Conservation (phyloP, 805 yeast species). For the Wickerhamiella sergipiensis region DNA sequence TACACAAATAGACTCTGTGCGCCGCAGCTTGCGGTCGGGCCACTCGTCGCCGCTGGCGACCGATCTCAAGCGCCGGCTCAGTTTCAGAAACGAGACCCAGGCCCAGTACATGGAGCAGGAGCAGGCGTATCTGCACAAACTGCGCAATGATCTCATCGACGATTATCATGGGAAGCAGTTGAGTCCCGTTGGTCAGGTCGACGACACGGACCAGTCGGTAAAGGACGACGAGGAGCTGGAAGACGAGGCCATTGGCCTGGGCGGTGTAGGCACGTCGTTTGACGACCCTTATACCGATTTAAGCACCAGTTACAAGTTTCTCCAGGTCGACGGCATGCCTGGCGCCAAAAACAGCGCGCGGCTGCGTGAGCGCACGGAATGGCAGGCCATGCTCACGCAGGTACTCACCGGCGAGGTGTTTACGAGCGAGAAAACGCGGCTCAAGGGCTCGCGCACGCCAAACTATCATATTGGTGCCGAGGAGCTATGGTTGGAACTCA, state of each 20-base stretch:
- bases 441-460: constrained; percentile 42
- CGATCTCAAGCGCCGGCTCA: not conserved
- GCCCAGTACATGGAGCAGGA: constrained; percentile 49
- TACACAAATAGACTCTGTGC: not conserved
- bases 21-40: not conserved
- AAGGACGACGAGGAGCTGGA: constrained; percentile 13
- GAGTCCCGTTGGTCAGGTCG: constrained; percentile 11
- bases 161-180: constrained; percentile 32
- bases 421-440: constrained; percentile 56
- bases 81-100: constrained; percentile 13
- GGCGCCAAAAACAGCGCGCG: constrained; percentile 23
- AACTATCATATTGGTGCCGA: constrained; percentile 41
- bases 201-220: constrained; percentile 11
- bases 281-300: constrained; percentile 22
- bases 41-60: not conserved
- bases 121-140: constrained; percentile 46
- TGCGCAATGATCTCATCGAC: constrained; percentile 46
- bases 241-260: constrained; percentile 19
- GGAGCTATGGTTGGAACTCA: constrained; percentile 75
- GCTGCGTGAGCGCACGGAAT: constrained; percentile 63
- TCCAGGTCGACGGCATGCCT: constrained; percentile 15
- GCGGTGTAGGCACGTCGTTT: constrained; percentile 23
- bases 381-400: constrained; percentile 88
- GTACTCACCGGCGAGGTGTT: constrained; percentile 94
- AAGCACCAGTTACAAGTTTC: constrained; percentile 12